phyloP scores from a whole-genome alignment of 208 protist species.

The Phytomonas sp. region DNA sequence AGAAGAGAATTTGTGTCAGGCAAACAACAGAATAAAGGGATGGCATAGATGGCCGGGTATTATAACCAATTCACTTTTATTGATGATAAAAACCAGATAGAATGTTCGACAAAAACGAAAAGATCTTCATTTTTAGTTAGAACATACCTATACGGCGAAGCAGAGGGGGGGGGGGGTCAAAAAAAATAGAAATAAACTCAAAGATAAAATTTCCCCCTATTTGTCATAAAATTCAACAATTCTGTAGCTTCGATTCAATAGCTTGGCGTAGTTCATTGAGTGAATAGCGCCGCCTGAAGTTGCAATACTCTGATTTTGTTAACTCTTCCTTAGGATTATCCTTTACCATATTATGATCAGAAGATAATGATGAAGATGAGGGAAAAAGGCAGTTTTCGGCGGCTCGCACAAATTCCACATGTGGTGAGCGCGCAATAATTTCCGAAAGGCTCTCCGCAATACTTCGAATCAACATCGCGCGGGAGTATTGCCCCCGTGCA shows the following conservation, averaged over 20 bases:
- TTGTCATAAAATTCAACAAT: not conserved
- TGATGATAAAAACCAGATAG: not conserved
- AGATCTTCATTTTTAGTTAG: not conserved
- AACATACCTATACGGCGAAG: not conserved
- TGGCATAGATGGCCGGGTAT: not conserved
- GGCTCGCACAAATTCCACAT: conserved; percentile 35
- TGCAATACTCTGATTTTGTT: not conserved
- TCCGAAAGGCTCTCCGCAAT: conserved; percentile 54
- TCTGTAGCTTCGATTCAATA: conserved; percentile 6
- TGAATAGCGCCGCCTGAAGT: not conserved
- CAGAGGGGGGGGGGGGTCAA: not conserved
- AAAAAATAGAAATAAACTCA: conserved; percentile 15
- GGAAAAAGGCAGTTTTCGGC: conserved; percentile 46
- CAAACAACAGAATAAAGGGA: not conserved
- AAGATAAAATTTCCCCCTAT: conserved; percentile 9
- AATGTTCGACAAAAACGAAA: not conserved
- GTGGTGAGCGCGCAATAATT: conserved; percentile 41
- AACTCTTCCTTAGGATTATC: not conserved
- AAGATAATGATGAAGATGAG: not conserved
- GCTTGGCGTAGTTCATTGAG: not conserved
- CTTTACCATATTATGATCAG: not conserved
- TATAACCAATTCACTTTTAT: not conserved
- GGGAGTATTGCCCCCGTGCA: conserved; percentile 2
- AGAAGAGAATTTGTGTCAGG: not conserved
- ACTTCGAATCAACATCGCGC: conserved; percentile 24